Conservation (phyloP, 306 rosid species). For the Trichosanthes truncata region DNA sequence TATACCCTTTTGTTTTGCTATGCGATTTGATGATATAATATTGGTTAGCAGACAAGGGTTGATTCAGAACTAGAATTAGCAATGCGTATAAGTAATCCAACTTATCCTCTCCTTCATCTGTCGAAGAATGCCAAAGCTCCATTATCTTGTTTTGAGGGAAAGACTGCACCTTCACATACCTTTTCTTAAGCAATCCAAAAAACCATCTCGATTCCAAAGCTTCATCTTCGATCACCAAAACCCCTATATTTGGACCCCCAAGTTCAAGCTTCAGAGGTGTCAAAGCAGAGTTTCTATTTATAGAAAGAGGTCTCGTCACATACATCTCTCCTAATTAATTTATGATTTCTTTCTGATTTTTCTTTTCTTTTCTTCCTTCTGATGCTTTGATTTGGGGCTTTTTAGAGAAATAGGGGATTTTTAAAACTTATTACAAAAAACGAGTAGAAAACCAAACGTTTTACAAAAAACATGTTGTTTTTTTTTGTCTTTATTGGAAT, state of each 20-base stretch:
- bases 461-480: too few species aligned
- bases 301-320: conserved; percentile 56
- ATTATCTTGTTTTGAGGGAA: conserved; percentile 55
- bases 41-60: conserved; percentile 46
- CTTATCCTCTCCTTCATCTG: conserved; percentile 11
- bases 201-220: conserved; percentile 26
- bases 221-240: conserved; percentile 59
- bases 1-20: conserved; percentile 62
- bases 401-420: too few species aligned
- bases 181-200: conserved; percentile 28
- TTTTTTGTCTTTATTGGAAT: too few species aligned
- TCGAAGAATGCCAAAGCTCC: conserved; percentile 36
- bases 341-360: too few species aligned
- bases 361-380: too few species aligned
- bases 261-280: conserved; percentile 31
- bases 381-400: too few species aligned
- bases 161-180: conserved; percentile 35
- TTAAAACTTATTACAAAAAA: too few species aligned
- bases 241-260: conserved; percentile 55
- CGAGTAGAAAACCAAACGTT: too few species aligned
- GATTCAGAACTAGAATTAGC: conserved; percentile 61
- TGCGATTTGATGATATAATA: conserved; percentile 44
- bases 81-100: conserved; percentile 22
- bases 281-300: conserved; percentile 20
- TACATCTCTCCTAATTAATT: conserved; percentile 17